Base-by-base conservation (phyloP, 2,329 filamentous ascomycete species). In the Paecilomyces dactylethromorphus region DNA sequence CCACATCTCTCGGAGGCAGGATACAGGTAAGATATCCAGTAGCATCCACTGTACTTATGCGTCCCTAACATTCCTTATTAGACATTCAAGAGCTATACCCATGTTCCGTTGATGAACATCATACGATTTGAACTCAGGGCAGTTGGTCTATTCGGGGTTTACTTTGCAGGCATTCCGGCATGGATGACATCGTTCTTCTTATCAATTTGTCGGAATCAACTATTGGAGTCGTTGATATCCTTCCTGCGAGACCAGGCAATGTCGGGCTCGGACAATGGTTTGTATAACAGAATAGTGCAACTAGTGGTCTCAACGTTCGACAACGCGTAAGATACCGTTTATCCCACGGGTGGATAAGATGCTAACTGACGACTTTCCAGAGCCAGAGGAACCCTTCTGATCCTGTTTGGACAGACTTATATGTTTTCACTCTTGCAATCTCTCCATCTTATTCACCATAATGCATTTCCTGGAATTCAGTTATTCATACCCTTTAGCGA, bases 341-440 rank as follows among this genome's bases (percentile, higher is more conserved):
- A 2, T 45, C 39, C n/a, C n/a, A 6, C 10, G n/a, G 2, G 8
- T 3, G 18, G 39, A 45, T n/a, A 10, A 5, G 13, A 33, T 54
- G 51, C 67, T 69, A 55, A 71, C 52, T 26, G 51, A 57, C 13
- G 22, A 24, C n/a, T 56, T 15, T 26, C 32, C 51, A 79, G 77
- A 33, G 60, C 71, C 22, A 69, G 70, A 62, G 66, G 69, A 24
- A 64, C 66, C 2, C 63, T 77, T 35, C 72, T 76, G 54, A 63
- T 74, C 15, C 59, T 78, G 10, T 72, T 75, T 29, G 68, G 76
- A 54, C 75, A 78, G 60, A 67, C 72, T 26, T 74, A 78, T 58
- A 73, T 78, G 67, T 77, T 76, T 58, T 74, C 76, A 22, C 60
- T 77, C 15, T 66, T 79, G 18, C 77, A 79, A 60, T 71, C 71